Evolutionary conservation across 2,329 filamentous ascomycete genomes (phyloP).

Genomic region (Exophiala mesophila): DNA sequence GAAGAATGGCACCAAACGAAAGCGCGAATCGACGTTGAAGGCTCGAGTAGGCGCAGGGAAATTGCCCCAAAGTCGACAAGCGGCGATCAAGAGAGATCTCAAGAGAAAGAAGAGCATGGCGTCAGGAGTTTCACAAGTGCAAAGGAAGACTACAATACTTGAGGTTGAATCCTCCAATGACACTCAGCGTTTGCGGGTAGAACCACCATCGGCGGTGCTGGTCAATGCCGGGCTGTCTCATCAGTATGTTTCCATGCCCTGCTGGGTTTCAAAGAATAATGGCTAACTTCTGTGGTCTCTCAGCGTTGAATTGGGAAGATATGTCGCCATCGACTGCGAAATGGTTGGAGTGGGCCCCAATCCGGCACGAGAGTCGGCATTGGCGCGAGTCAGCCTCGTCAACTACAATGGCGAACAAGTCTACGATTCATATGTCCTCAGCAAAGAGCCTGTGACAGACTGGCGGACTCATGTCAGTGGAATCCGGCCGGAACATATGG

Average conservation of each 20-base stretch:
- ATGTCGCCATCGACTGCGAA: slow-evolving; percentile 90
- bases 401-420: slow-evolving; percentile 91
- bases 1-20: slow-evolving; percentile 24
- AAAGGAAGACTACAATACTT: too few species aligned
- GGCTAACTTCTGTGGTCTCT: too few species aligned
- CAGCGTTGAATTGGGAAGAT: slow-evolving; percentile 73
- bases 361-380: slow-evolving; percentile 63
- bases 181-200: too few species aligned
- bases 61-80: slow-evolving; percentile 5
- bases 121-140: too few species aligned
- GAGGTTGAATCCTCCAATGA: too few species aligned
- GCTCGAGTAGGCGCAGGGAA: not conserved
- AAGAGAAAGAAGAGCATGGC: too few species aligned
- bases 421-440: slow-evolving; percentile 87
- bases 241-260: slow-evolving; percentile 9
- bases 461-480: slow-evolving; percentile 87
- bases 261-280: too few species aligned
- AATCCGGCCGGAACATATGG: slow-evolving; percentile 69
- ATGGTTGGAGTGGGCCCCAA: slow-evolving; percentile 78
- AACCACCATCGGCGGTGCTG: slow-evolving; percentile 7
- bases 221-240: slow-evolving; percentile 17
- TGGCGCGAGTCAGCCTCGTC: slow-evolving; percentile 84
- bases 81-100: too few species aligned
- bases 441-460: slow-evolving; percentile 73
- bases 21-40: slow-evolving; percentile 16